phyloP scores from a whole-genome alignment of 768 basidiomycete species.

The Mrakia frigida region DNA sequence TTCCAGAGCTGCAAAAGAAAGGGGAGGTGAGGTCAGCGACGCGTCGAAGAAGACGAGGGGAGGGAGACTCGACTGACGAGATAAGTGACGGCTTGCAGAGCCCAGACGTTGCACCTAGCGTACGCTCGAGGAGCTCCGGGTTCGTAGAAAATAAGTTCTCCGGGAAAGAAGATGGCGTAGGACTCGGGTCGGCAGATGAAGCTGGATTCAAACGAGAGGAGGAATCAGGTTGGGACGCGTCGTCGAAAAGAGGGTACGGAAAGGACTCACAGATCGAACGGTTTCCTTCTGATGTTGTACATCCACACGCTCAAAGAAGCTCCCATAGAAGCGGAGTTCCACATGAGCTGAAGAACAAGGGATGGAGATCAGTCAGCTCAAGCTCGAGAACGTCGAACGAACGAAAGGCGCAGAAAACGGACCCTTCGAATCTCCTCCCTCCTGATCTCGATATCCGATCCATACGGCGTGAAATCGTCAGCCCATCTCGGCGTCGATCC shows the following conservation, averaged over 20 bases:
- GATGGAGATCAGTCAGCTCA: too few species aligned
- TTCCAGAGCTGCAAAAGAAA: not conserved
- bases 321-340: not conserved
- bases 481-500: not conserved
- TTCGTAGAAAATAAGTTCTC: not conserved
- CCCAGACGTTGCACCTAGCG: slow-evolving; percentile 4
- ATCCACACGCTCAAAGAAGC: not conserved
- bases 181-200: slow-evolving; percentile 6
- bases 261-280: not conserved
- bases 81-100: not conserved
- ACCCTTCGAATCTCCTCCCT: not conserved
- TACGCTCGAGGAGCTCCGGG: not conserved
- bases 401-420: too few species aligned
- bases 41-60: not conserved
- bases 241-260: not conserved
- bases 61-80: not conserved
- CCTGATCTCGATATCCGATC: not conserved
- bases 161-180: not conserved
- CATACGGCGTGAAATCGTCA: not conserved
- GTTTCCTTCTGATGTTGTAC: not conserved
- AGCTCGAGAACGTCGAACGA: too few species aligned
- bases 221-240: not conserved
- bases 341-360: not conserved
- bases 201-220: not conserved
- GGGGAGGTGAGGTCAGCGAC: not conserved